Conservation (phyloP, 2,329 filamentous ascomycete genomes). For the Colletotrichum filicis region DNA sequence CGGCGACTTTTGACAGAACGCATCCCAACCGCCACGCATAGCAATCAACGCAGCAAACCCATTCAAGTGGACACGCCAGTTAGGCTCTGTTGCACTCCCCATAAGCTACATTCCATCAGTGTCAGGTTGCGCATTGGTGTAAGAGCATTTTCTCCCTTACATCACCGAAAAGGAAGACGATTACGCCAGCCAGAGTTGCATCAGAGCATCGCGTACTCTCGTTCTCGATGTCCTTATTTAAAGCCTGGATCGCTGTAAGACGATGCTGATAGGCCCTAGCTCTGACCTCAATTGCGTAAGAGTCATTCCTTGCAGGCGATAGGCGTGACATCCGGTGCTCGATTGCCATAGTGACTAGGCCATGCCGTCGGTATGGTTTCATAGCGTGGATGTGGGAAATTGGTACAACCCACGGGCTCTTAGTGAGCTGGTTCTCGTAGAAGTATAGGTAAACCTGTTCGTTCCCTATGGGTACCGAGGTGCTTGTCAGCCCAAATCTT, state of each 20-base stretch:
- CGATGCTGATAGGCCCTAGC: slow-evolving; percentile 44
- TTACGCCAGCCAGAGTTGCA: slow-evolving; percentile 3
- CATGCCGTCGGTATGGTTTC: neutral
- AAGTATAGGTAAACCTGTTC: slow-evolving; percentile 18
- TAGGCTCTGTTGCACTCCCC: slow-evolving; percentile 44
- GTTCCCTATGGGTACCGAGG: slow-evolving; percentile 10
- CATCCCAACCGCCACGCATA: slow-evolving; percentile 29
- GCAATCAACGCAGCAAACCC: slow-evolving; percentile 20
- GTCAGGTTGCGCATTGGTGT: neutral
- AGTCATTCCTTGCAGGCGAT: slow-evolving; percentile 11
- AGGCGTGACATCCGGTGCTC: slow-evolving; percentile 46
- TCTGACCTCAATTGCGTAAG: slow-evolving; percentile 35
- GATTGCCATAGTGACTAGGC: slow-evolving; percentile 45
- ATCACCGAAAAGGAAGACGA: slow-evolving; percentile 22
- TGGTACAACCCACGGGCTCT: slow-evolving; percentile 26
- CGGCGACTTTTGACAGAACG: neutral
- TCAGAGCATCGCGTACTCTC: slow-evolving; percentile 33
- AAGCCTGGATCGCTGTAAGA: slow-evolving; percentile 42
- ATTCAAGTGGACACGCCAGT: slow-evolving; percentile 49
- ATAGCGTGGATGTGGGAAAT: neutral
- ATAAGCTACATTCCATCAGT: neutral
- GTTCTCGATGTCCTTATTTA: slow-evolving; percentile 41
- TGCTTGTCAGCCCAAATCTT: neutral
- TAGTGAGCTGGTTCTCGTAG: slow-evolving; percentile 2
- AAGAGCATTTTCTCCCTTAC: neutral